A percentile compares a stretch with the other conserved stretches of the same genome.
Conservation (phyloP, 495 filamentous ascomycete genomes). For the Cercophora samala region DNA sequence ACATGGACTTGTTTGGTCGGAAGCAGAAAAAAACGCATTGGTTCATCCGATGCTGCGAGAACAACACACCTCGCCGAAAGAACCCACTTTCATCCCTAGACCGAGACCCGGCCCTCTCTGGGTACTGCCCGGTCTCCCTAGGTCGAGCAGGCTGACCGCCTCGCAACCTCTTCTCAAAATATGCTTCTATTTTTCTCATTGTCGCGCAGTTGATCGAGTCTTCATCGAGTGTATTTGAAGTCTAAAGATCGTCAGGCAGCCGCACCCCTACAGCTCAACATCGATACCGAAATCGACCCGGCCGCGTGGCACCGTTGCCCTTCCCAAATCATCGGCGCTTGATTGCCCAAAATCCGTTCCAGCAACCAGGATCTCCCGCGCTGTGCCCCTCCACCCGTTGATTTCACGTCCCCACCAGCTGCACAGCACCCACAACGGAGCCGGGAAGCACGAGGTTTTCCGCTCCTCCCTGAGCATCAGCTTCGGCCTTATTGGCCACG, state of each 20-base stretch:
- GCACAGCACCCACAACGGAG: background rate
- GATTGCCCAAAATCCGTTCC: slow-evolving; percentile 15
- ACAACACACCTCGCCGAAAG: background rate
- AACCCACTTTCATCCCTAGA: slow-evolving; percentile 3
- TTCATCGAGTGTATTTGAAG: background rate
- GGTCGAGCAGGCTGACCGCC: slow-evolving; percentile 1
- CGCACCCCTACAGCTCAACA: background rate
- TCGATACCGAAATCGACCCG: background rate
- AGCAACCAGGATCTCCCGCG: slow-evolving; percentile 13
- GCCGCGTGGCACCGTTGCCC: slow-evolving; percentile 3
- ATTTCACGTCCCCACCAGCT: background rate
- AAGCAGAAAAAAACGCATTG: background rate
- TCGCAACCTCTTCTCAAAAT: slow-evolving; percentile 1
- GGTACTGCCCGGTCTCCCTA: background rate
- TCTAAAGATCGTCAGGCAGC: background rate
- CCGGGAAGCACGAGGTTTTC: background rate
- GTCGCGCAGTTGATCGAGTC: background rate
- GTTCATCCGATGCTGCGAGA: slow-evolving; percentile 4
- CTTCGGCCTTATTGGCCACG: background rate
- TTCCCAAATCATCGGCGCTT: slow-evolving; percentile 13
- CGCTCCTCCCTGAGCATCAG: background rate
- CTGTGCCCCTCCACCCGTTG: background rate
- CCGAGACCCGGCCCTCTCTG: background rate
- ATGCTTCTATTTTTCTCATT: slow-evolving; percentile 1
- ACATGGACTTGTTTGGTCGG: background rate